A percentile compares a stretch with the other conserved stretches of the same genome.
phyloP scores from a whole-genome alignment of 495 filamentous ascomycete species.

The Viridothelium virens region DNA sequence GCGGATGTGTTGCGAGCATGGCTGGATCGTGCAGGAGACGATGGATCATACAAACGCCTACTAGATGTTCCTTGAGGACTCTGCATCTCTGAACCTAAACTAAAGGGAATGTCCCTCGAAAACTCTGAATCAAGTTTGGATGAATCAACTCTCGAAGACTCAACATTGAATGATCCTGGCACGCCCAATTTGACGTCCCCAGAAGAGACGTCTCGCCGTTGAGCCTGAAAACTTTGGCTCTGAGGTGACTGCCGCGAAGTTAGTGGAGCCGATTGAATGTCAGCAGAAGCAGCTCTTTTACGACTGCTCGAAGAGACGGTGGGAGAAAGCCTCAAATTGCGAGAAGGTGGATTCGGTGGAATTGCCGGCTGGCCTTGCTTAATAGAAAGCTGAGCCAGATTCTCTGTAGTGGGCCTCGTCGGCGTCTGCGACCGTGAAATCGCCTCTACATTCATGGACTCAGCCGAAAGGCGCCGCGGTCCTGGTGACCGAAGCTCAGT shows the following conservation, averaged over 20 bases:
- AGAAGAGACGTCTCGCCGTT: neutral
- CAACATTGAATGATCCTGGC: neutral
- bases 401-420: neutral
- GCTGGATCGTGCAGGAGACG: neutral
- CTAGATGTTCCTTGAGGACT: neutral
- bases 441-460: conserved; percentile 6
- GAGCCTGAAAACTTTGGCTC: neutral
- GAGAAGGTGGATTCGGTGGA: neutral
- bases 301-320: neutral
- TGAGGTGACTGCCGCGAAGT: neutral
- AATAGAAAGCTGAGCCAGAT: neutral
- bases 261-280: neutral
- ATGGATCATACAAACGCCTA: neutral
- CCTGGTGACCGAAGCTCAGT: neutral
- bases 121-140: neutral
- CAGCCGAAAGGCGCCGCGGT: neutral
- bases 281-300: neutral
- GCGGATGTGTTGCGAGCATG: conserved; percentile 3
- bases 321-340: neutral
- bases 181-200: neutral
- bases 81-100: neutral
- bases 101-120: neutral
- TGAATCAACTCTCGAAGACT: neutral
- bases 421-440: neutral
- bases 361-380: neutral